Evolutionary conservation across 305 asterid genomes (phyloP).

Genomic region (Rubia tinctorum): DNA sequence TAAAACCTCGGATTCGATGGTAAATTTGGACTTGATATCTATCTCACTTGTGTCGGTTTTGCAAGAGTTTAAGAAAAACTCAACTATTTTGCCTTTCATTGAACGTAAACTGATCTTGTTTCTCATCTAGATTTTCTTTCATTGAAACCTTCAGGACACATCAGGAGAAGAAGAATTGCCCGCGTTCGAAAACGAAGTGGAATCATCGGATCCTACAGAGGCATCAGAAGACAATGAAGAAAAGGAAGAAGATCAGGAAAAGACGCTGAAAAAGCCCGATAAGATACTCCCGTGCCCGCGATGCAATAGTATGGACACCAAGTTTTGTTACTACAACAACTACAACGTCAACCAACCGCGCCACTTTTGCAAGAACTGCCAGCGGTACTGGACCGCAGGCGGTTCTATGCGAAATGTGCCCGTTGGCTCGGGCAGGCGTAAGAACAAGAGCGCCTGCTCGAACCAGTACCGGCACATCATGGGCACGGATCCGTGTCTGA

Average conservation of each 20-base stretch:
- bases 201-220: slow-evolving; percentile 21
- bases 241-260: slow-evolving; percentile 38
- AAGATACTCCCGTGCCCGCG: slow-evolving; percentile 74
- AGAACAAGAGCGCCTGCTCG: slow-evolving; percentile 35
- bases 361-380: slow-evolving; percentile 77
- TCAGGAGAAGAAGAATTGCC: slow-evolving; percentile 28
- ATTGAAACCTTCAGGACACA: slow-evolving; percentile 29
- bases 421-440: slow-evolving; percentile 82
- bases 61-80: no score
- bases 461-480: slow-evolving; percentile 33
- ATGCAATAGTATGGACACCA: slow-evolving; percentile 78
- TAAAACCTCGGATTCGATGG: no score
- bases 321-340: slow-evolving; percentile 85
- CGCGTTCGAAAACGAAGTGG: slow-evolving; percentile 22
- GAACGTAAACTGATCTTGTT: neutral
- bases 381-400: slow-evolving; percentile 84
- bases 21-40: no score
- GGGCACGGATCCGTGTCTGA: slow-evolving; percentile 14
- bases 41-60: no score
- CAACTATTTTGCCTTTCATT: no score
- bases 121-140: slow-evolving; percentile 14
- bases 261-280: slow-evolving; percentile 59
- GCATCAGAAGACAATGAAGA: slow-evolving; percentile 11
- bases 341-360: slow-evolving; percentile 87
- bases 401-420: slow-evolving; percentile 81